Evolutionary conservation across 768 basidiomycete species (phyloP), one percentile per base, ranked within the genome.

Genomic region (Zangia roseola): DNA sequence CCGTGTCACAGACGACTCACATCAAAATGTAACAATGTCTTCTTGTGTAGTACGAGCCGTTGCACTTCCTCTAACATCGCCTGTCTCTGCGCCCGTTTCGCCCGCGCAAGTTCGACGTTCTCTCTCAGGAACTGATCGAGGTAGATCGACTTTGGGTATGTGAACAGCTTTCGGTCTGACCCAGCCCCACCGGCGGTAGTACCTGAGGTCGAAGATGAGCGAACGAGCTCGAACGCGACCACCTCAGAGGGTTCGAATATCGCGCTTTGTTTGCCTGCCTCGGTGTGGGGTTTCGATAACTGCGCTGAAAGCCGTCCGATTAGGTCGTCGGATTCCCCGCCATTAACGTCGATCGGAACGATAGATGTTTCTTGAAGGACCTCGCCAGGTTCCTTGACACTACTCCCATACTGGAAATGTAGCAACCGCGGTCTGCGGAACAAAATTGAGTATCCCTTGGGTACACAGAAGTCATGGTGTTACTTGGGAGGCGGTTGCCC

Each of bases 41-140:
- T 70, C 59, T 75, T 81, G 54, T 73, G 72, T 46, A 59, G 59
- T 20, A 65, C 69, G 26, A 88, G 62, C 25, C 65, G 69, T 44
- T 74, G 69, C 20, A 84, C 75, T 46, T 84, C 75, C 16, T 69
- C 71, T 7, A 70, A 51, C 45, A 84, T 72, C 23, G 74, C 68
- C 12, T 67, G 62, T 56, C 67, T 71, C 36, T 67, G 52, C 35
- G 10, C 50, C 26, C 71, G 56, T 56, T 73, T 74, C 39, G 60
- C 57, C 13, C 65, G 63, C 12, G 75, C 71, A 23, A 76, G 56
- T 8, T 74, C 73, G 5, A 79, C 55, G 35, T 87, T 88, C 42
- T 76, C 74, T 41, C 72, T 72, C 53, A 91, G 55, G 56, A 89
- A 92, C 43, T 82, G 80, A 60, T 92, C 90, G 39, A 91, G 70